Evolutionary conservation across 345 rosid genomes (phyloP), one percentile per base, ranked within the genome.

Genomic region (Euphorbia peplus): DNA sequence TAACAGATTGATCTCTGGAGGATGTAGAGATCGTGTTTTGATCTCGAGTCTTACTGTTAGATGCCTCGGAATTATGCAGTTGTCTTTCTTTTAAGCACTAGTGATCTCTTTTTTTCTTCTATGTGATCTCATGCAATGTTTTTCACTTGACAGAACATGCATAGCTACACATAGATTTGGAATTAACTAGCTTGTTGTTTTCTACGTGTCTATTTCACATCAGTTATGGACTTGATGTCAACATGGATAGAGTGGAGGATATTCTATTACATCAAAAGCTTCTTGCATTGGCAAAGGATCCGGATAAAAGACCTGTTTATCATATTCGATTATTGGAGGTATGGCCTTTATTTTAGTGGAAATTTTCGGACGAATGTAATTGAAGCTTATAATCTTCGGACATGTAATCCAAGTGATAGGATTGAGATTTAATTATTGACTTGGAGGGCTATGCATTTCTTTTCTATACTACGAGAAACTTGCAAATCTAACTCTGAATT

Each of bases 311-410:
- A 44, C 95, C 88, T 46, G 91, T 57, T 70, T 89, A 76, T 69
- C 85, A 81, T 75, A 73, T 89, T 66, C 91, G 87, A 25, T 83
- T 83, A 58, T 37, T 83, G 72, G 87, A 89, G 95, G 95, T 89
- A 84, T 32, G 64, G 41, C 22, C 44, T 26, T 32, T 59, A 37
- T 51, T 66, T 35, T 47, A 15, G 2, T 64, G 15, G 30, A 39
- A 22, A 71, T 24, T 61, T 66, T 71, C 26, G 1, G 9, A 70
- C 35, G 57, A 55, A 10, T 44, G 19, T 24, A 11, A 14, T n/a
- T 39, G 28, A 14, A 42, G 66, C 52, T 44, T 26, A 16, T 41
- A 25, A 39, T 63, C 15, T 58, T 13, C 32, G 24, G 63, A 14
- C 16, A 56, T 56, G 42, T 3, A 30, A 16, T 11, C 4, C 25